A percentile compares a stretch with the other conserved stretches of the same genome.
phyloP scores from a whole-genome alignment of 441 rosid species.

The Adansonia rubrostipa region DNA sequence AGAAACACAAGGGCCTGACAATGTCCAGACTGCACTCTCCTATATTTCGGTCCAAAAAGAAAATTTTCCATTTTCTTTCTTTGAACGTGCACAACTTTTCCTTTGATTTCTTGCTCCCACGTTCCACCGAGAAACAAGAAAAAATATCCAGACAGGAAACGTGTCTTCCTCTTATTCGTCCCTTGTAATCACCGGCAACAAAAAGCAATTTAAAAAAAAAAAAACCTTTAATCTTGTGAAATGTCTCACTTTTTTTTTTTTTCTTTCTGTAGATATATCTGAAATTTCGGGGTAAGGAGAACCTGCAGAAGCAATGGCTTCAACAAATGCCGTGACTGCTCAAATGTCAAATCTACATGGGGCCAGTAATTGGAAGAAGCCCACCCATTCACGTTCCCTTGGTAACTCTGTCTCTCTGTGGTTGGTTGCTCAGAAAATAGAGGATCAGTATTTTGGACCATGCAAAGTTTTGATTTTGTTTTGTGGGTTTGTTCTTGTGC shows the following conservation, averaged over 20 bases:
- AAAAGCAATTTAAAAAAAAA: background rate
- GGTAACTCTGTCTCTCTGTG: conserved; percentile 38
- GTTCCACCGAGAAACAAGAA: background rate
- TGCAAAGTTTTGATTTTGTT: conserved; percentile 9
- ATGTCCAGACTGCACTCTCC: background rate
- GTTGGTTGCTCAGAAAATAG: conserved; percentile 1
- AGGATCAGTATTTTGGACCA: background rate
- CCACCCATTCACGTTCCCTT: conserved; percentile 31
- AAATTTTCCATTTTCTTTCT: background rate
- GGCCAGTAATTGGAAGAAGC: conserved; percentile 40
- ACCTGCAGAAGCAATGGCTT: conserved; percentile 44
- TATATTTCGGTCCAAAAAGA: background rate
- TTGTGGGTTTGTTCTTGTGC: background rate
- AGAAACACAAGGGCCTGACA: background rate
- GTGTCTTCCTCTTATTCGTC: background rate
- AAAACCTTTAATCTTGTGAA: background rate
- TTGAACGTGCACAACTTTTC: background rate
- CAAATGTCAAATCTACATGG: conserved; percentile 31
- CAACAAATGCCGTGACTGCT: conserved; percentile 40
- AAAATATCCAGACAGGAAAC: background rate
- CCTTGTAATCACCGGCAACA: background rate
- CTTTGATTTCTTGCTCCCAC: background rate
- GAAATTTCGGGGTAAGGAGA: background rate
- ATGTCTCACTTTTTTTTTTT: background rate
- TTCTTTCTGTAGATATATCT: background rate